phyloP scores from a whole-genome alignment of 1,139 yeast species.

The Diutina sp. region DNA sequence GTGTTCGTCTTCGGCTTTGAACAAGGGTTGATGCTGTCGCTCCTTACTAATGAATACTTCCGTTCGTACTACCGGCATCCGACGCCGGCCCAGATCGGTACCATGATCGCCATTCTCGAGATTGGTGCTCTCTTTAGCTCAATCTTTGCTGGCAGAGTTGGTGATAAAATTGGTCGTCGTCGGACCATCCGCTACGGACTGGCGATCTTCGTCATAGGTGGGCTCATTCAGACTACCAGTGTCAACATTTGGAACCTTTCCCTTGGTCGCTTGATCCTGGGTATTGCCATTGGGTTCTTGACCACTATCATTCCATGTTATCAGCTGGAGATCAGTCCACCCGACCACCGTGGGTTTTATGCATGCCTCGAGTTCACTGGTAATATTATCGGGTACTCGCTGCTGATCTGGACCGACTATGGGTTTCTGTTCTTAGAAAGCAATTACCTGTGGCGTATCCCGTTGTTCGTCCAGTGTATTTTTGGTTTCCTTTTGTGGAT shows the following conservation, averaged over 20 bases:
- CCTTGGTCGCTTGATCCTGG: conserved; percentile 68
- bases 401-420: conserved; percentile 88
- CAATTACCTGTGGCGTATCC: conserved; percentile 63
- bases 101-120: conserved; percentile 75
- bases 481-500: conserved; percentile 57
- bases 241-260: conserved; percentile 38
- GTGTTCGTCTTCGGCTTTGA: conserved; percentile 52
- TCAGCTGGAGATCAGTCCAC: conserved; percentile 85
- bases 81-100: conserved; percentile 53
- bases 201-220: conserved; percentile 69
- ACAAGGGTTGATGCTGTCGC: conserved; percentile 49
- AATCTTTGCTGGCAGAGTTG: conserved; percentile 59
- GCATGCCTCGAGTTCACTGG: conserved; percentile 93
- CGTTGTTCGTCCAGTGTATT: conserved; percentile 62
- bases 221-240: conserved; percentile 55
- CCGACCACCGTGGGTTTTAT: conserved; percentile 75
- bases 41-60: conserved; percentile 58
- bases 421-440: conserved; percentile 49
- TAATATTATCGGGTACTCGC: conserved; percentile 73
- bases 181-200: conserved; percentile 77
- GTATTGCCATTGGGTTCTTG: conserved; percentile 79
- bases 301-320: conserved; percentile 95
- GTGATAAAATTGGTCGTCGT: conserved; percentile 74
- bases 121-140: conserved; percentile 79
- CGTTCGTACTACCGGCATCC: conserved; percentile 66